Conservation (phyloP, 2,329 filamentous ascomycete genomes). For the Phoma sp. region DNA sequence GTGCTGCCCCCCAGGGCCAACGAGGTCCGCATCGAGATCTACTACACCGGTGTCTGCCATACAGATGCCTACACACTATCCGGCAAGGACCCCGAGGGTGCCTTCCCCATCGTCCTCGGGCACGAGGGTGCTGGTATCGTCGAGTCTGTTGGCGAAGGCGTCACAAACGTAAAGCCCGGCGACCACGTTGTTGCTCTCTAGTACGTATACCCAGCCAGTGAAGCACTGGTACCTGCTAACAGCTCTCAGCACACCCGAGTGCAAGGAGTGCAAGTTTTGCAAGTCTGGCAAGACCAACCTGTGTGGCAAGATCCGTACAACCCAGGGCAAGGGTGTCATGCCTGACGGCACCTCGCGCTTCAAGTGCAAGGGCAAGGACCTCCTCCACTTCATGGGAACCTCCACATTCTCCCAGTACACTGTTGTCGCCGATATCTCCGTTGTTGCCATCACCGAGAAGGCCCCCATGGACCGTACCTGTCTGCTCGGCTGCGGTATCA, state of each 20-base stretch:
- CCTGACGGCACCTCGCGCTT: slow-evolving; percentile 95
- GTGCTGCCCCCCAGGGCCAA: slow-evolving; percentile 86
- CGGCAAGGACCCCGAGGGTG: slow-evolving; percentile 91
- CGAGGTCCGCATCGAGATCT: slow-evolving; percentile 95
- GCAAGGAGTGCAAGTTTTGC: slow-evolving; percentile 99
- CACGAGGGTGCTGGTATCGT: slow-evolving; percentile 53
- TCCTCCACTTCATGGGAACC: slow-evolving; percentile 99
- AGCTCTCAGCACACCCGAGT: slow-evolving; percentile 82
- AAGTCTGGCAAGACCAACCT: slow-evolving; percentile 99
- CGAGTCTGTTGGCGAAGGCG: slow-evolving; percentile 79
- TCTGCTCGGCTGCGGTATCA: slow-evolving; percentile 96
- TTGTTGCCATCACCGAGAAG: slow-evolving; percentile 87
- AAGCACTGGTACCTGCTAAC: slow-evolving; percentile 23
- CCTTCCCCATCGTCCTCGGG: slow-evolving; percentile 52
- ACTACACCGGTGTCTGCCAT: slow-evolving; percentile 99
- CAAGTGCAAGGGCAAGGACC: slow-evolving; percentile 90
- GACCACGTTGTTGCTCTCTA: slow-evolving; percentile 73
- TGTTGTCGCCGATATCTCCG: slow-evolving; percentile 97
- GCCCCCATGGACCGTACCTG: slow-evolving; percentile 97
- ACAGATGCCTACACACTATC: slow-evolving; percentile 73
- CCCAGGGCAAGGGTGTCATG: slow-evolving; percentile 95
- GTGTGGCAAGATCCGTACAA: slow-evolving; percentile 97
- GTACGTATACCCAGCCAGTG: slow-evolving; percentile 35
- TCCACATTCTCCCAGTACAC: slow-evolving; percentile 99
- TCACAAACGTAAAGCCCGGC: slow-evolving; percentile 91